Percentiles rank a stretch among this genome's conserved stretches.
phyloP scores from a whole-genome alignment of 441 rosid genomes.

The Viola pubescens region DNA sequence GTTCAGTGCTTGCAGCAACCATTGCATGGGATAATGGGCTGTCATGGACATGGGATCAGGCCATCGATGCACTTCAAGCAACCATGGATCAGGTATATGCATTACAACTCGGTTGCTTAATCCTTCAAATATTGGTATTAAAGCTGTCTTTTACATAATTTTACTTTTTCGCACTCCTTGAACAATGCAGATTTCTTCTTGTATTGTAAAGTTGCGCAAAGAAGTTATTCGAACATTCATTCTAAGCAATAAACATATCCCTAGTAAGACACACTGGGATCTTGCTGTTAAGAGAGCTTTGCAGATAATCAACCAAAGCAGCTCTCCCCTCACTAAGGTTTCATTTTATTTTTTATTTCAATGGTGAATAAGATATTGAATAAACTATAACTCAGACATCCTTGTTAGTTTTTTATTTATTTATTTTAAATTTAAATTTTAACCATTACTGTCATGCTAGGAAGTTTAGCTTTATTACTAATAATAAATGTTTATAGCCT shows the following conservation, averaged over 20 bases:
- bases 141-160: background rate
- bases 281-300: conserved; percentile 68
- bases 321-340: conserved; percentile 67
- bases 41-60: conserved; percentile 56
- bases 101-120: background rate
- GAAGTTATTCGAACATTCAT: conserved; percentile 44
- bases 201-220: conserved; percentile 30
- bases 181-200: conserved; percentile 47
- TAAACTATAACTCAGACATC: too few relatives aligned
- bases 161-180: background rate
- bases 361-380: too few relatives aligned
- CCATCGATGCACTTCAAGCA: conserved; percentile 46
- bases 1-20: conserved; percentile 77
- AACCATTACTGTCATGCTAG: too few relatives aligned
- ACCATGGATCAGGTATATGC: conserved; percentile 47
- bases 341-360: too few relatives aligned
- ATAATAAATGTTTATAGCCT: background rate
- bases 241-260: conserved; percentile 51
- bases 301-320: conserved; percentile 48
- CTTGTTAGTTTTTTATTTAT: too few relatives aligned
- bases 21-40: conserved; percentile 78
- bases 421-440: background rate
- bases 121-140: background rate
- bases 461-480: background rate
- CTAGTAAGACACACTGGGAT: conserved; percentile 52